Conservation (phyloP, 176 grass and related monocot species). For the Hyparrhenia diplandra region DNA sequence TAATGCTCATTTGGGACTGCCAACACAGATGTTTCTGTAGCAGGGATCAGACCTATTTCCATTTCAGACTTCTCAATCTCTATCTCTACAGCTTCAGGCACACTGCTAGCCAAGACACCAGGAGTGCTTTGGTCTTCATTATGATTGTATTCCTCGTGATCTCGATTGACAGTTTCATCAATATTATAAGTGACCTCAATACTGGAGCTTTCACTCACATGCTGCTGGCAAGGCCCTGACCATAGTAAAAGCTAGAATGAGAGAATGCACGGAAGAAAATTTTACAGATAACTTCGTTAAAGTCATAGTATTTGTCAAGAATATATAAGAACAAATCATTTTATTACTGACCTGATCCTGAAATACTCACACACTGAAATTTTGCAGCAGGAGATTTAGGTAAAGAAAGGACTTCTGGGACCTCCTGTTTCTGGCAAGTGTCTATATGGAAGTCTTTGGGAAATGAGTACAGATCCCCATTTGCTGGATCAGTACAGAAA, state of each 20-base stretch:
- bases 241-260: neutral
- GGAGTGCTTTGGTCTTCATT: neutral
- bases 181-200: neutral
- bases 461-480: neutral
- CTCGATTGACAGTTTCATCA: neutral
- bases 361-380: neutral
- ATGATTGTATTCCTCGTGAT: neutral
- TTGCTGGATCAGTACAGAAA: neutral
- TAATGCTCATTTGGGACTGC: neutral
- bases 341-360: constrained; percentile 5
- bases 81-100: neutral
- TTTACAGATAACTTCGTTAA: neutral
- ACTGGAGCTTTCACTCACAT: neutral
- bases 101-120: neutral
- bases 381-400: neutral
- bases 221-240: neutral
- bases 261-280: neutral
- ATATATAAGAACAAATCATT: neutral
- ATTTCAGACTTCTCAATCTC: neutral
- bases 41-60: neutral
- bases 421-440: neutral
- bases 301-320: neutral
- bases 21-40: neutral
- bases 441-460: neutral
- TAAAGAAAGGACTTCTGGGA: neutral